These are phyloP conservation scores for Amphichorda felina DNA, from an alignment of 2,329 filamentous ascomycete genomes.

Conservation along the genomic window DNA sequence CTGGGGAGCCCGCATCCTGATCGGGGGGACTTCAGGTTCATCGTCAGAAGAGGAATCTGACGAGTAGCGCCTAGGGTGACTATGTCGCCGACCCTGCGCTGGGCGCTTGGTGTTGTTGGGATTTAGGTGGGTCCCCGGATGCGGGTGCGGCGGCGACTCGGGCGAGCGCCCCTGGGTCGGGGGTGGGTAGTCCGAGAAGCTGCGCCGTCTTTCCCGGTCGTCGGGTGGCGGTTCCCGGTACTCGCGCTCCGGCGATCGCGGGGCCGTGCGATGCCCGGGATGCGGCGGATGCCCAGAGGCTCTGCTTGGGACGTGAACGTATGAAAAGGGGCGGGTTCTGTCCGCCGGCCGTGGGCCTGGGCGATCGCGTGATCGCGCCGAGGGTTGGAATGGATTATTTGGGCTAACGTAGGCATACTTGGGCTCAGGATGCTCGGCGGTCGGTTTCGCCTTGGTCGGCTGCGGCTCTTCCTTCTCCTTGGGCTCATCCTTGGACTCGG, in stretches of 20 bases:
- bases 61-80: slow-evolving; percentile 32
- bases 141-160: slow-evolving; percentile 10
- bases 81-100: slow-evolving; percentile 28
- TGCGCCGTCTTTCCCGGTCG: slow-evolving; percentile 30
- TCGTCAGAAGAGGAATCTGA: slow-evolving; percentile 30
- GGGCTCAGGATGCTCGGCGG: slow-evolving; percentile 15
- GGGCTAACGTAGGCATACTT: slow-evolving; percentile 25
- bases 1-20: slow-evolving; percentile 12
- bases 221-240: slow-evolving; percentile 17
- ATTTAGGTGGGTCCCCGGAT: slow-evolving; percentile 18
- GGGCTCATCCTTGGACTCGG: slow-evolving; percentile 23
- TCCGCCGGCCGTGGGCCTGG: background rate
- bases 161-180: slow-evolving; percentile 19
- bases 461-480: slow-evolving; percentile 7
- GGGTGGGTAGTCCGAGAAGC: slow-evolving; percentile 37
- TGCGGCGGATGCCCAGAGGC: slow-evolving; percentile 6
- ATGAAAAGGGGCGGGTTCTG: slow-evolving; percentile 18
- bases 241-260: slow-evolving; percentile 20
- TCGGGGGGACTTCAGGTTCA: slow-evolving; percentile 14
- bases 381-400: background rate
- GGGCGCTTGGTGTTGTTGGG: slow-evolving; percentile 18
- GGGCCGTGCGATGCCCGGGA: slow-evolving; percentile 15
- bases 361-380: background rate
- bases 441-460: slow-evolving; percentile 9
- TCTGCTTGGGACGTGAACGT: slow-evolving; percentile 24